phyloP scores from a whole-genome alignment of 1,139 yeast species.

The Candida neerlandica region DNA sequence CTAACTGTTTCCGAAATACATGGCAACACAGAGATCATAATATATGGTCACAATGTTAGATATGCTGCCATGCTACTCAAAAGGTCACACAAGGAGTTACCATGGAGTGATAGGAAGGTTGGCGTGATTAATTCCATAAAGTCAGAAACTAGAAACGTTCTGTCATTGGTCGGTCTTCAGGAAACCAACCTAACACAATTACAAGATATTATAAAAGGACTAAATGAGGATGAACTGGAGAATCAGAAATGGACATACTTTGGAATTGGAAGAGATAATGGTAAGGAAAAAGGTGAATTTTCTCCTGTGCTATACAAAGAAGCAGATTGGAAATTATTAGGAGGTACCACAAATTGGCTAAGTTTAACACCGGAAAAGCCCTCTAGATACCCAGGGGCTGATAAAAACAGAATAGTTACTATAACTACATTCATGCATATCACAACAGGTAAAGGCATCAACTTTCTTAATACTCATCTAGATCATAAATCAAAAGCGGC shows the following conservation, averaged over 20 bases:
- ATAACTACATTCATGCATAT: constrained; percentile 33
- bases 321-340: constrained; percentile 29
- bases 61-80: constrained; percentile 28
- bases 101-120: constrained; percentile 30
- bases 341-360: constrained; percentile 43
- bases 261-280: constrained; percentile 52
- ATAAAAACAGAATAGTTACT: constrained; percentile 42
- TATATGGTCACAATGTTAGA: constrained; percentile 40
- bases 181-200: constrained; percentile 32
- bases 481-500: constrained; percentile 47
- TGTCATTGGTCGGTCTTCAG: constrained; percentile 36
- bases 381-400: constrained; percentile 42
- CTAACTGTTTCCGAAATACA: not conserved
- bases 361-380: constrained; percentile 42
- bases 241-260: constrained; percentile 35
- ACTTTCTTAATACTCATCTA: constrained; percentile 45
- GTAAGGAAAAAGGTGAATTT: constrained; percentile 42
- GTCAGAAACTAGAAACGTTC: constrained; percentile 24
- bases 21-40: constrained; percentile 22
- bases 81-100: constrained; percentile 29
- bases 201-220: constrained; percentile 28
- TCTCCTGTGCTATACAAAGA: constrained; percentile 44
- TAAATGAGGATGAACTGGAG: constrained; percentile 18
- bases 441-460: constrained; percentile 26
- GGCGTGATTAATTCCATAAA: constrained; percentile 30